Conservation (phyloP, 1,139 yeast species). For the Kurtzmaniella natalensis region DNA sequence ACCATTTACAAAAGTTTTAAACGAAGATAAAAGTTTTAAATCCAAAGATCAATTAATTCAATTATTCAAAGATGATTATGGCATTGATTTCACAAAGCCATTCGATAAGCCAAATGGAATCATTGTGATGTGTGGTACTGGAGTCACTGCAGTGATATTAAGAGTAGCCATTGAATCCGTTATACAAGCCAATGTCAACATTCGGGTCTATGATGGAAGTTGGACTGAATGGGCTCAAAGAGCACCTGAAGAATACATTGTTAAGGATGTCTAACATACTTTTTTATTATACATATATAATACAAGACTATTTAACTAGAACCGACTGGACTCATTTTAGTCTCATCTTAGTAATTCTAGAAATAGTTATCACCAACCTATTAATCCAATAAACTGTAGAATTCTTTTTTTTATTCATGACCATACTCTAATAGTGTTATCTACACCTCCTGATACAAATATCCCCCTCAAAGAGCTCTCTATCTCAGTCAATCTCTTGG, state of each 20-base stretch:
- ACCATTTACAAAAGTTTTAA: slow-evolving; percentile 64
- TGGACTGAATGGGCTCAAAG: slow-evolving; percentile 74
- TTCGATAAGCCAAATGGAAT: slow-evolving; percentile 45
- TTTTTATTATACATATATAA: slow-evolving; percentile 1
- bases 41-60: slow-evolving; percentile 39
- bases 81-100: slow-evolving; percentile 24
- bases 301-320: not conserved
- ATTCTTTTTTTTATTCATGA: slow-evolving; percentile 16
- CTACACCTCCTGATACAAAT: slow-evolving; percentile 59
- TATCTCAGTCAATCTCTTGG: slow-evolving; percentile 18
- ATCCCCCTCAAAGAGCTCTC: slow-evolving; percentile 51
- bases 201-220: slow-evolving; percentile 86
- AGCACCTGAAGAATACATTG: slow-evolving; percentile 34
- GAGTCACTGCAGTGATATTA: slow-evolving; percentile 86
- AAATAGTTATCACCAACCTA: too few species aligned
- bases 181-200: slow-evolving; percentile 59
- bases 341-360: too few species aligned
- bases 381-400: too few species aligned
- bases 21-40: slow-evolving; percentile 46
- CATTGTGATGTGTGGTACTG: slow-evolving; percentile 91
- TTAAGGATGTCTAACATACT: slow-evolving; percentile 14
- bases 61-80: slow-evolving; percentile 39
- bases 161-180: slow-evolving; percentile 45
- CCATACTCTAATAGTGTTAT: slow-evolving; percentile 53
- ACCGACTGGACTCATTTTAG: not conserved